These are phyloP conservation scores for Areca catechu DNA, from an alignment of 176 grass and related monocot species.

Conservation along the genomic window DNA sequence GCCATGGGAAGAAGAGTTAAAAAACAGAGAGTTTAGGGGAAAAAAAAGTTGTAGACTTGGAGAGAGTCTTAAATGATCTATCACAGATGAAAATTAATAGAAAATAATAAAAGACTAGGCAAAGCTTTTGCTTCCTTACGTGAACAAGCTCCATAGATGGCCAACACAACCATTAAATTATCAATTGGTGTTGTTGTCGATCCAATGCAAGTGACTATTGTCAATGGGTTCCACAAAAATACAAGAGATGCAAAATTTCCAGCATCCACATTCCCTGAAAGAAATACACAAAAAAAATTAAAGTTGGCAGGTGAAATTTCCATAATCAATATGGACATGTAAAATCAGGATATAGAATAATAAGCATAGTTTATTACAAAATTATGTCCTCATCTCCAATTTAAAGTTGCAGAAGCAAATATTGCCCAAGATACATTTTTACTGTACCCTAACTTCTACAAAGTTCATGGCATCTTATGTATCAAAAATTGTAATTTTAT, in stretches of 20 bases:
- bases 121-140: constrained; percentile 29
- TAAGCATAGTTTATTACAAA: too few species aligned
- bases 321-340: too few species aligned
- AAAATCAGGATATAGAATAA: too few species aligned
- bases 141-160: constrained; percentile 87
- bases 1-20: too few species aligned
- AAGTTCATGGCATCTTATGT: too few species aligned
- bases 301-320: neutral
- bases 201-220: constrained; percentile 79
- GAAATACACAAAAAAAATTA: constrained; percentile 7
- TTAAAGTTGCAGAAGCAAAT: too few species aligned
- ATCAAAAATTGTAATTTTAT: too few species aligned
- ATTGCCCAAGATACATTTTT: too few species aligned
- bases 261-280: constrained; percentile 40
- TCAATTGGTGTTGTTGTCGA: constrained; percentile 86
- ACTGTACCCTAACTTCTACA: too few species aligned
- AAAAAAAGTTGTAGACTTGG: too few species aligned
- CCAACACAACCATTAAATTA: constrained; percentile 83
- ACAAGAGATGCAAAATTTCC: constrained; percentile 85
- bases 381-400: too few species aligned
- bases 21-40: too few species aligned
- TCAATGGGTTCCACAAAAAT: constrained; percentile 95
- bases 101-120: neutral
- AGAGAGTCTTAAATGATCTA: neutral
- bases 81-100: neutral